A percentile compares a stretch with the other conserved stretches of the same genome.
These are phyloP conservation scores for Yarrowia porcina DNA, from an alignment of 805 yeast genomes.

Conservation along the genomic window DNA sequence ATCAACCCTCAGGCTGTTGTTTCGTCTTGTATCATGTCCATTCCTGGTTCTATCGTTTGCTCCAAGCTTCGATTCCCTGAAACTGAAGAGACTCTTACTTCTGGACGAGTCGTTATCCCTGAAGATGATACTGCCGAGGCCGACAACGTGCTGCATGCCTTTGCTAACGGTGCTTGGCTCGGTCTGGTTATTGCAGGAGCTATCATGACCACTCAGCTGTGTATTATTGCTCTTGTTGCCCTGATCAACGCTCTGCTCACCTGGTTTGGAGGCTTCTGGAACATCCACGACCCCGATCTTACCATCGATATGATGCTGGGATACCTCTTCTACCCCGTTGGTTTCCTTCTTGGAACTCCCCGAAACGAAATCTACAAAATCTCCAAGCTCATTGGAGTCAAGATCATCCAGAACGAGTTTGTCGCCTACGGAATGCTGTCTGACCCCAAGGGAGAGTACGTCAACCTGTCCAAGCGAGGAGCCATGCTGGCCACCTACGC, in stretches of 20 bases:
- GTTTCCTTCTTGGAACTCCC: constrained; percentile 57
- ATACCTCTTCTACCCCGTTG: constrained; percentile 57
- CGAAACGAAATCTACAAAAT: constrained; percentile 51
- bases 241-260: constrained; percentile 53
- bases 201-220: constrained; percentile 55
- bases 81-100: constrained; percentile 52
- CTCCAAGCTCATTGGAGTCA: constrained; percentile 52
- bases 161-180: constrained; percentile 55
- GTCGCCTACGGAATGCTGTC: constrained; percentile 50
- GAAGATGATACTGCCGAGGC: constrained; percentile 46
- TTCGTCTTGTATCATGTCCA: constrained; percentile 67
- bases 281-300: constrained; percentile 46
- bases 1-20: constrained; percentile 60
- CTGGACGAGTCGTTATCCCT: constrained; percentile 49
- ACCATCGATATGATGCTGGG: constrained; percentile 56
- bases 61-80: constrained; percentile 61
- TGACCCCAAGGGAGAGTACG: constrained; percentile 42
- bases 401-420: constrained; percentile 60
- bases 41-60: constrained; percentile 60
- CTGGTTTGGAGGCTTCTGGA: constrained; percentile 64
- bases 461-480: constrained; percentile 49
- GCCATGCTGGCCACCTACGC: constrained; percentile 58
- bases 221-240: constrained; percentile 60
- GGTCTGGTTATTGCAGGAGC: constrained; percentile 57
- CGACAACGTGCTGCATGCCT: constrained; percentile 54